Base-by-base conservation (phyloP, 2,329 filamentous ascomycete genomes). In the Colletotrichum horii region DNA sequence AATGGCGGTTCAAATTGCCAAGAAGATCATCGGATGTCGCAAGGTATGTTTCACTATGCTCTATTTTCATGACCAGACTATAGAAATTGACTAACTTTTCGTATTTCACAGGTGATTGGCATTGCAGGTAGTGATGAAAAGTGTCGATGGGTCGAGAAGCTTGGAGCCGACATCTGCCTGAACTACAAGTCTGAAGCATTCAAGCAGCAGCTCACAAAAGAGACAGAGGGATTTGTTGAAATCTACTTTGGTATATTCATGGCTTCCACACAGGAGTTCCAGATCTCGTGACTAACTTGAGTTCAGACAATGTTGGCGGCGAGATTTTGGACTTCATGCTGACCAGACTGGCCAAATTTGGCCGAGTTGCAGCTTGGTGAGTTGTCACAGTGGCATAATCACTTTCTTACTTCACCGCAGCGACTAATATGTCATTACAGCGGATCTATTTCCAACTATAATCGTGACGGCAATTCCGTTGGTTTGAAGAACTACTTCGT, bases 371-470 rank as follows among this genome's bases (percentile, higher is more conserved):
- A 22, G 43, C 43, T 52, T 52, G 43, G 43, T 52, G 11, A 52
- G 43, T 48, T 22, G 6, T 22, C 0, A 8, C 1, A 0, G 22
- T 8, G 43, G n/a, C 6, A 48, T 0, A 12, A 7, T 22, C 0
- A 22, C 43, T 0, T 48, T 22, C 1, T 48, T 48, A 48, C 3
- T 48, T 14, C 43, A 48, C 2, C 11, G 3, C 43, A 12, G 22
- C 1, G 3, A 22, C 43, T 52, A 7, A 52, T 8, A 6, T 22
- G 0, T 52, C 11, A 52, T 52, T 2, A n/a, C 1, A 52, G 43
- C 4, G 43, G 43, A 14, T 52, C 43, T 52, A 52, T 52, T 14
- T 52, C 43, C n/a, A 52, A 52, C 11, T 52, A 52, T n/a, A 52
- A 52, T 22, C n/a, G n/a, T 22, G 43, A 52, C n/a, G 43, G 43